Evolutionary conservation across 2,329 filamentous ascomycete species (phyloP), one percentile per base, ranked within the genome.

Genomic region (Monascus ruber): DNA sequence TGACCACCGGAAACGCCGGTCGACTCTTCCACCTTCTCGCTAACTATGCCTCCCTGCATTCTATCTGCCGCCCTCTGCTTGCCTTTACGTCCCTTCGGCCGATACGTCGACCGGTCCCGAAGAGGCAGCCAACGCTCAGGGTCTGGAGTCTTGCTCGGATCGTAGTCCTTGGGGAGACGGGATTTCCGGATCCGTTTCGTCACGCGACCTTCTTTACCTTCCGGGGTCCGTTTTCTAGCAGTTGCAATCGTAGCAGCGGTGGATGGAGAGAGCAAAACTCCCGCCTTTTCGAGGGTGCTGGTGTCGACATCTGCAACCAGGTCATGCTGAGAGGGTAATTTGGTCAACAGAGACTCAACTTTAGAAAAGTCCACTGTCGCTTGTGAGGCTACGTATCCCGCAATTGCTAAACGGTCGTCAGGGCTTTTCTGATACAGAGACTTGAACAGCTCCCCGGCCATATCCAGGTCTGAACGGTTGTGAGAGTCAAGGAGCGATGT

Each of bases 51-150:
- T 44, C 91, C 91, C 60, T 96, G 91, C 6, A 85, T 95, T 32
- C 81, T 69, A 49, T 85, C 83, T 44, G 73, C 71, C 4, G 78
- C 80, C 65, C 82, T 83, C 73, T 87, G 82, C 72, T 86, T 89
- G 40, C 85, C 85, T 72, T 94, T 94, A 69, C 83, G 87, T 5
- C 87, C 87, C 68, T 91, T 94, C 5, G 88, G 87, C 35, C 83
- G 72, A 64, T 94, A 98, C 32, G 79, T 84, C 51, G 84, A 91
- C 41, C 91, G 76, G 59, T 98, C 91, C 38, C 83, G 79, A 53
- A 96, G 70, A 8, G 91, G 89, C 43, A 98, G 65, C 91, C 91
- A 98, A 46, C 91, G 74, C 64, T 98, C 91, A 0, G 86, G 81
- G 60, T 98, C 91, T 28, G 85, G 76, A 47, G 79, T 80, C 70